These are phyloP conservation scores for Glycyrrhiza uralensis DNA, from an alignment of 306 rosid genomes.

Conservation along the genomic window DNA sequence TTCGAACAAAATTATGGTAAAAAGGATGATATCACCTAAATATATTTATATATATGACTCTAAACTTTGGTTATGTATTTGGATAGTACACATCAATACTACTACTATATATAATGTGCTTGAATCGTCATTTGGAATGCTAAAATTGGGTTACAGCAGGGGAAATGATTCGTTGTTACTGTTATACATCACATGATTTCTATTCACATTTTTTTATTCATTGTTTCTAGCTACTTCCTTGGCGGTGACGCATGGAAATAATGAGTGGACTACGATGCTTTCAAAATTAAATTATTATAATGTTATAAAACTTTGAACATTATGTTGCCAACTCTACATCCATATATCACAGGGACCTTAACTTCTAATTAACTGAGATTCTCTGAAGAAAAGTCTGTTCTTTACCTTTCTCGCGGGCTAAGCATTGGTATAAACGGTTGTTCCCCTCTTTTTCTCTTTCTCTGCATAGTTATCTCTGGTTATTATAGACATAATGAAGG, in stretches of 20 bases:
- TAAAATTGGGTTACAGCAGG: too few species aligned
- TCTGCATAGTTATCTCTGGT: not conserved
- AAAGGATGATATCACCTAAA: too few species aligned
- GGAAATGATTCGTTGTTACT: not conserved
- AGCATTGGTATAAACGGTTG: slow-evolving; percentile 5
- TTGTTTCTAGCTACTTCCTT: not conserved
- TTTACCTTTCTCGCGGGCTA: slow-evolving; percentile 3
- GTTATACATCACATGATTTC: not conserved
- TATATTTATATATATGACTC: too few species aligned
- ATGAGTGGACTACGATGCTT: not conserved
- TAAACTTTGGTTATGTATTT: not conserved
- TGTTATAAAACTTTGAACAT: not conserved
- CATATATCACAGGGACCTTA: not conserved
- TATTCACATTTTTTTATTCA: not conserved
- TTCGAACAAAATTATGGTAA: too few species aligned
- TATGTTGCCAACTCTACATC: not conserved
- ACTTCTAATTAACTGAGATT: not conserved
- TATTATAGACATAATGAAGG: not conserved
- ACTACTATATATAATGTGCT: too few species aligned
- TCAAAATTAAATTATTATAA: not conserved
- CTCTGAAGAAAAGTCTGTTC: slow-evolving; percentile 3
- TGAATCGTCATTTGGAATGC: not conserved
- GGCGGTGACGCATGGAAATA: slow-evolving; percentile 8
- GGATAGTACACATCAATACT: too few species aligned
- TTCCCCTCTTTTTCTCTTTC: not conserved